phyloP scores from a whole-genome alignment of 2,329 filamentous ascomycete species.

The Hypoxylon sp. region DNA sequence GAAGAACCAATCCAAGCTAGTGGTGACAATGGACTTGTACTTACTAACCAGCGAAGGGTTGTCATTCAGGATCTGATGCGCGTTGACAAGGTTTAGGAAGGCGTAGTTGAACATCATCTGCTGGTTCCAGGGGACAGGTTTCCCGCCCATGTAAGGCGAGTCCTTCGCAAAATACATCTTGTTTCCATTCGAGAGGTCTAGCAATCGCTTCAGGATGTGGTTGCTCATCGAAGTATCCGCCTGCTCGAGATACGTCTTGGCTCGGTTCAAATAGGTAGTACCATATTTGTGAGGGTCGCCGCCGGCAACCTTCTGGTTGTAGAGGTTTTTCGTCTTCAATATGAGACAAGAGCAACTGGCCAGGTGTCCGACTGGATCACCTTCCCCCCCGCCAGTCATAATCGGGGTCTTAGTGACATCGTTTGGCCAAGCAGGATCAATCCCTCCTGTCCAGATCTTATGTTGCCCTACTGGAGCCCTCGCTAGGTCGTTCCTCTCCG shows the following conservation, averaged over 20 bases:
- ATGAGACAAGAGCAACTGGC: slow-evolving; percentile 42
- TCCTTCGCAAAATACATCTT: slow-evolving; percentile 46
- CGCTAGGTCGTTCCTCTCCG: slow-evolving; percentile 43
- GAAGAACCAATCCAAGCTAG: slow-evolving; percentile 44
- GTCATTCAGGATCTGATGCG: slow-evolving; percentile 41
- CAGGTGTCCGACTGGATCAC: slow-evolving; percentile 41
- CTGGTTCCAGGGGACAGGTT: slow-evolving; percentile 45
- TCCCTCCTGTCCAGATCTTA: slow-evolving; percentile 41
- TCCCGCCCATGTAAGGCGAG: slow-evolving; percentile 40
- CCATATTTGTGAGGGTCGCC: slow-evolving; percentile 40
- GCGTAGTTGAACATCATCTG: slow-evolving; percentile 49
- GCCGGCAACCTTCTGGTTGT: slow-evolving; percentile 36
- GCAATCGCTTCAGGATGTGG: slow-evolving; percentile 38
- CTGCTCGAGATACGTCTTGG: slow-evolving; percentile 37
- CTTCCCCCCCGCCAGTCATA: slow-evolving; percentile 38
- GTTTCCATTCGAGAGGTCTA: slow-evolving; percentile 37
- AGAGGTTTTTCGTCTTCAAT: slow-evolving; percentile 36
- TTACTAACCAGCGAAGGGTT: slow-evolving; percentile 28
- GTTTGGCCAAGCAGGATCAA: slow-evolving; percentile 44
- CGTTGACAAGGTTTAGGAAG: slow-evolving; percentile 40
- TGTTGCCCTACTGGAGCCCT: slow-evolving; percentile 40
- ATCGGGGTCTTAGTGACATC: slow-evolving; percentile 29
- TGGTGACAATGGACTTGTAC: slow-evolving; percentile 34
- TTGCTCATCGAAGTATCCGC: slow-evolving; percentile 38
- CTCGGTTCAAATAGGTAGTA: slow-evolving; percentile 40